Percentiles rank a stretch among this genome's conserved stretches.
Evolutionary conservation across 2,329 filamentous ascomycete genomes (phyloP).

Genomic region (Orbilia brochopaga): DNA sequence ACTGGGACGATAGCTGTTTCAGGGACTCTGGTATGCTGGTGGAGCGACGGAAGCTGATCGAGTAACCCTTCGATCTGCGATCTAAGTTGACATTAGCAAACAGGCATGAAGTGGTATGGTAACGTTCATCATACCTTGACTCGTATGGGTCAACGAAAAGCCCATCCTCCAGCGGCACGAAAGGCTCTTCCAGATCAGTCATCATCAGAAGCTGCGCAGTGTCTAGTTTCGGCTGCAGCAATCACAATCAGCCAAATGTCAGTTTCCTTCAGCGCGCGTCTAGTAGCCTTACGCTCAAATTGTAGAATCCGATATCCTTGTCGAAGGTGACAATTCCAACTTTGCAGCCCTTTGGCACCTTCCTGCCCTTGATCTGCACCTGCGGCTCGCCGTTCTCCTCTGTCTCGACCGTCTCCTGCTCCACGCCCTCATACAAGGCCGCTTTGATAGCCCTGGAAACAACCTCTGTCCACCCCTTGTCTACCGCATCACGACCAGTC

Average conservation of each 20-base stretch:
- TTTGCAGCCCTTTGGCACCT: conserved; percentile 75
- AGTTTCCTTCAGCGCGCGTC: neutral
- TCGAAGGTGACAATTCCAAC: conserved; percentile 96
- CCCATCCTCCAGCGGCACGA: conserved; percentile 87
- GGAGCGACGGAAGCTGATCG: conserved; percentile 80
- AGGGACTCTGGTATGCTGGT: conserved; percentile 84
- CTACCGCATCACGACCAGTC: conserved; percentile 87
- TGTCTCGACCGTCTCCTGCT: conserved; percentile 60
- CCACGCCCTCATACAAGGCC: conserved; percentile 77
- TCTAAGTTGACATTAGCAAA: neutral
- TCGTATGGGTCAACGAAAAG: conserved; percentile 94
- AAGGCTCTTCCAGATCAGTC: conserved; percentile 95
- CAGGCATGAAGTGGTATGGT: neutral
- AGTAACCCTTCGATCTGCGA: conserved; percentile 78
- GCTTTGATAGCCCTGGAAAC: conserved; percentile 87
- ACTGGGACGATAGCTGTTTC: conserved; percentile 87
- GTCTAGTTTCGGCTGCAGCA: conserved; percentile 70
- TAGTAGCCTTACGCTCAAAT: conserved; percentile 71
- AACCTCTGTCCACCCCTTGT: conserved; percentile 86
- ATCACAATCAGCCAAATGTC: conserved; percentile 26
- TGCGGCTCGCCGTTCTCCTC: conserved; percentile 30
- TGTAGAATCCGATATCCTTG: conserved; percentile 97
- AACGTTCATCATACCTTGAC: conserved; percentile 67
- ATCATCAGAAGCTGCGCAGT: conserved; percentile 98
- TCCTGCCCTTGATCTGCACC: conserved; percentile 60